Conservation (phyloP, 306 rosid genomes). For the Cicer yamashitae region DNA sequence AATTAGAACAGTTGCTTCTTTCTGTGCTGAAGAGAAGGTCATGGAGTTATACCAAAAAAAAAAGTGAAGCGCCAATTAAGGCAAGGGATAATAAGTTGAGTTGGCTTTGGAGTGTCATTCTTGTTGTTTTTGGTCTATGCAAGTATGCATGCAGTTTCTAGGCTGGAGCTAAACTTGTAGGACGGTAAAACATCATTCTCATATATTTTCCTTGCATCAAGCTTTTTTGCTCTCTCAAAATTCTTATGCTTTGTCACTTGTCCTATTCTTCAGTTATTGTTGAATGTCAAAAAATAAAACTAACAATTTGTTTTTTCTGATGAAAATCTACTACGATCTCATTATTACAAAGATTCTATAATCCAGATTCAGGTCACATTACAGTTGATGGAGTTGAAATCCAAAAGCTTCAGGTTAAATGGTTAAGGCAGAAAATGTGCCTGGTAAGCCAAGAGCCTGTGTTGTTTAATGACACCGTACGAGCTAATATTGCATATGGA, state of each 20-base stretch:
- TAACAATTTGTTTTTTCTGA: conserved; percentile 23
- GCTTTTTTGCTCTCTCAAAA: not conserved
- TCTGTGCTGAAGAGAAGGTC: no score
- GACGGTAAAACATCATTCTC: not conserved
- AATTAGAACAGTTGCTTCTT: no score
- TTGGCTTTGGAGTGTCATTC: not conserved
- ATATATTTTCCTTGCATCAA: not conserved
- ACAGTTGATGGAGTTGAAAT: conserved; percentile 65
- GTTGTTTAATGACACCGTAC: conserved; percentile 73
- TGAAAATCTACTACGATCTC: conserved; percentile 64
- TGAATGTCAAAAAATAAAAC: no score
- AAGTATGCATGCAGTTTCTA: not conserved
- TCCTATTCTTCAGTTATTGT: no score
- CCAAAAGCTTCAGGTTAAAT: conserved; percentile 60
- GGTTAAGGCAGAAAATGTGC: conserved; percentile 80
- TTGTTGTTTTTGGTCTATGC: not conserved
- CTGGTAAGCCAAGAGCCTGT: conserved; percentile 80
- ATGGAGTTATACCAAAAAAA: no score
- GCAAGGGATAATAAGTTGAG: not conserved
- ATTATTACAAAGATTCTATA: conserved; percentile 70
- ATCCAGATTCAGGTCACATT: conserved; percentile 67
- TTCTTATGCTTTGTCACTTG: no score
- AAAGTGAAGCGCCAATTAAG: not conserved
- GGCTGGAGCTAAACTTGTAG: not conserved
- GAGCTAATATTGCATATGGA: conserved; percentile 73